phyloP scores from a whole-genome alignment of 2,329 filamentous ascomycete species.

The Clonostachys byssicola region DNA sequence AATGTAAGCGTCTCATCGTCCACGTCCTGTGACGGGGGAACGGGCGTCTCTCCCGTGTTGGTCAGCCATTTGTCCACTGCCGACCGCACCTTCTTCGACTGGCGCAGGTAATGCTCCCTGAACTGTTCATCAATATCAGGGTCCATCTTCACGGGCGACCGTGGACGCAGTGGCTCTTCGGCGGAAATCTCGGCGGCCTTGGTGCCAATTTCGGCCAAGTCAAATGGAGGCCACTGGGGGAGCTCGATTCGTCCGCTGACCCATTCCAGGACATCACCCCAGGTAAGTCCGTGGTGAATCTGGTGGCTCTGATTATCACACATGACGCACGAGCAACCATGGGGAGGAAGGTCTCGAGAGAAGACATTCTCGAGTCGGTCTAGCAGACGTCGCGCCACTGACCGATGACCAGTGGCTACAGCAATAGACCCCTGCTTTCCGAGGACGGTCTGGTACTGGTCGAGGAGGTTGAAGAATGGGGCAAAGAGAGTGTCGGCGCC shows the following conservation, averaged over 20 bases:
- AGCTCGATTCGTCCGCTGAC: slow-evolving; percentile 85
- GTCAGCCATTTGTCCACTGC: slow-evolving; percentile 88
- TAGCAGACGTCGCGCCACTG: slow-evolving; percentile 83
- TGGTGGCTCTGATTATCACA: slow-evolving; percentile 56
- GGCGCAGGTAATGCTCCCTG: slow-evolving; percentile 84
- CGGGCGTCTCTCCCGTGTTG: slow-evolving; percentile 69
- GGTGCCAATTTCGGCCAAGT: slow-evolving; percentile 58
- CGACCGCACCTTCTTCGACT: slow-evolving; percentile 88
- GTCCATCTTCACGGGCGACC: slow-evolving; percentile 71
- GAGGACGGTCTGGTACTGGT: slow-evolving; percentile 82
- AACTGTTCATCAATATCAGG: slow-evolving; percentile 94
- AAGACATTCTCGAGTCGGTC: slow-evolving; percentile 94
- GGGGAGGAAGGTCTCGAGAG: slow-evolving; percentile 81
- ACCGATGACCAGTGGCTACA: slow-evolving; percentile 91
- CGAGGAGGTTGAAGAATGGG: slow-evolving; percentile 76
- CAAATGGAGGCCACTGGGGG: slow-evolving; percentile 85
- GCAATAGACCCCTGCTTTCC: slow-evolving; percentile 83
- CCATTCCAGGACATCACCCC: slow-evolving; percentile 92
- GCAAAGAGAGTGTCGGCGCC: slow-evolving; percentile 74
- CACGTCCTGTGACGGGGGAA: slow-evolving; percentile 78
- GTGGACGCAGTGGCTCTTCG: slow-evolving; percentile 51
- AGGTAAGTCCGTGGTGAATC: slow-evolving; percentile 73
- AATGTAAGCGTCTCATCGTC: slow-evolving; percentile 94
- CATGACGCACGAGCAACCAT: slow-evolving; percentile 83
- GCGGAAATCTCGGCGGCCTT: slow-evolving; percentile 60